phyloP scores from a whole-genome alignment of 148 eudicot species.

The Dysphania ambrosioides region DNA sequence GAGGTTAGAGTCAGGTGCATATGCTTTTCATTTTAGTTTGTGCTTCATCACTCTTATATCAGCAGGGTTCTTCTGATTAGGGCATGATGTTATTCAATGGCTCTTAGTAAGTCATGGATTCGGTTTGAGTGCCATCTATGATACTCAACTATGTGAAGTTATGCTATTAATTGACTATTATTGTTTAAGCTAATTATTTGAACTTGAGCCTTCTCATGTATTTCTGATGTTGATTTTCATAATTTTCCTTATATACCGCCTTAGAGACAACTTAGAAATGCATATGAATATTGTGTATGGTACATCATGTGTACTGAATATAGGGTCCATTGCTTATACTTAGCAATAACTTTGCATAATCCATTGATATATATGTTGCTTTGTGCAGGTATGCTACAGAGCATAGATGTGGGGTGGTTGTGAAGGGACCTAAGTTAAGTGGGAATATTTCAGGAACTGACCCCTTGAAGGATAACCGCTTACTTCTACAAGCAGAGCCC shows the following conservation, averaged over 20 bases:
- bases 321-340: too few relatives aligned
- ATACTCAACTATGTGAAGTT: too few relatives aligned
- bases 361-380: too few relatives aligned
- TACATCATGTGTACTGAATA: not conserved
- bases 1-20: constrained; percentile 91
- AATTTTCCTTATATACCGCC: too few relatives aligned
- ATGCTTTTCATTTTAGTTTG: constrained; percentile 23
- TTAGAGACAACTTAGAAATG: not conserved
- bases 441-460: constrained; percentile 99
- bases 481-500: constrained; percentile 69
- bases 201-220: not conserved
- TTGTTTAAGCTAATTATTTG: not conserved
- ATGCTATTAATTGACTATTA: too few relatives aligned
- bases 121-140: too few relatives aligned
- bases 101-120: too few relatives aligned
- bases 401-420: constrained; percentile 98
- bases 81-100: not conserved
- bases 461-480: constrained; percentile 86
- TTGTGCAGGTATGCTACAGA: constrained; percentile 90
- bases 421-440: constrained; percentile 90
- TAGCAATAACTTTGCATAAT: too few relatives aligned
- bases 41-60: not conserved
- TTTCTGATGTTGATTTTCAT: not conserved
- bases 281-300: not conserved
- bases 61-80: not conserved